Evolutionary conservation across 179 eudicot genomes (phyloP).

Genomic region (Spinacia oleracea): DNA sequence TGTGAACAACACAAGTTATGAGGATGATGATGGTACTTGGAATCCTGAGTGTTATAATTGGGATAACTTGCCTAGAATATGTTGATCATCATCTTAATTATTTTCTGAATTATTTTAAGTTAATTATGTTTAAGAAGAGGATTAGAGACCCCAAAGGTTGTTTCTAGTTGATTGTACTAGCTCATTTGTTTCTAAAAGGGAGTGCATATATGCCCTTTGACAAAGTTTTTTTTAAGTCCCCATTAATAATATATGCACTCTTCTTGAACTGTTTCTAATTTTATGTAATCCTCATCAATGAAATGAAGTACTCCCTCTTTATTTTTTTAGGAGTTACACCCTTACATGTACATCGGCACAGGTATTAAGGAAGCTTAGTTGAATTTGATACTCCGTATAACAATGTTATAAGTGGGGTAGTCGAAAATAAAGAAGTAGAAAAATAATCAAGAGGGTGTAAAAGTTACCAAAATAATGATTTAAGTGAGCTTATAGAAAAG

Average conservation of each 20-base stretch:
- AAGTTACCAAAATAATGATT: no score
- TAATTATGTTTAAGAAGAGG: background rate
- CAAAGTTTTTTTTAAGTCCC: background rate
- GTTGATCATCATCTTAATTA: constrained; percentile 22
- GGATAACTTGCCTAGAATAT: constrained; percentile 47
- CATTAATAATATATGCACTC: constrained; percentile 6
- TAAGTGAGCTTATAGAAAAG: no score
- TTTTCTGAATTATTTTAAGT: background rate
- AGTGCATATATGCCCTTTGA: constrained; percentile 16
- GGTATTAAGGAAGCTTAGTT: no score
- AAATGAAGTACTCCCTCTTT: background rate
- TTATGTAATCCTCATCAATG: constrained; percentile 4
- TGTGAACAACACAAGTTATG: constrained; percentile 26
- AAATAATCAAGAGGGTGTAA: no score
- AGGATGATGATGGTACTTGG: constrained; percentile 31
- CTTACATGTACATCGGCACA: no score
- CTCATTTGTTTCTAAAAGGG: constrained; percentile 11
- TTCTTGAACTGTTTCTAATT: background rate
- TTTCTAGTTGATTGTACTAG: constrained; percentile 10
- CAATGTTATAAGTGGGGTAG: no score
- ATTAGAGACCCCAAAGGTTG: background rate
- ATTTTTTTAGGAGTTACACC: no score
- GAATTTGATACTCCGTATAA: no score
- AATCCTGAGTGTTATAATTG: constrained; percentile 35
- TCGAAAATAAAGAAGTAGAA: no score